phyloP scores from a whole-genome alignment of 768 basidiomycete genomes.

The Amyloporia xantha region DNA sequence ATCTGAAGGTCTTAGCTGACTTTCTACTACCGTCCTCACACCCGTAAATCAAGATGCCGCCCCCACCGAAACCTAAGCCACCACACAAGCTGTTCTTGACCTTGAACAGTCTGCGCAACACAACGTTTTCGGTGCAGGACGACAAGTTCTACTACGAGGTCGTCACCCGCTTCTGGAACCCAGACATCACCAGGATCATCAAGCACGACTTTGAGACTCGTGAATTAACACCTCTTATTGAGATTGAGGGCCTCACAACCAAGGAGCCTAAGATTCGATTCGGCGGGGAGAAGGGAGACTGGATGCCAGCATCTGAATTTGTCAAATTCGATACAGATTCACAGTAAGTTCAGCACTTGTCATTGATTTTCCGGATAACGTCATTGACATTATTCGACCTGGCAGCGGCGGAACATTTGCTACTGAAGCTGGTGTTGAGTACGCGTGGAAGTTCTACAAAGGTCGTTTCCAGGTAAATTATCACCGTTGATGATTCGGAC shows the following conservation, averaged over 20 bases:
- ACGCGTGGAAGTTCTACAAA: slow-evolving; percentile 42
- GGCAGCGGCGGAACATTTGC: slow-evolving; percentile 38
- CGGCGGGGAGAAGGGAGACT: slow-evolving; percentile 33
- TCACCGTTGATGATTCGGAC: too few relatives aligned
- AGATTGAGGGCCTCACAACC: slow-evolving; percentile 34
- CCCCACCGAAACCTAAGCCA: slow-evolving; percentile 32
- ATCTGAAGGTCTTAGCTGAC: background rate
- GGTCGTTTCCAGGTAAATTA: slow-evolving; percentile 35
- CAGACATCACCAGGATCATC: slow-evolving; percentile 44
- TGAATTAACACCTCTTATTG: slow-evolving; percentile 34
- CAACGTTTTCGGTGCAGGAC: slow-evolving; percentile 35
- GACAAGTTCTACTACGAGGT: slow-evolving; percentile 45
- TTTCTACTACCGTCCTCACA: background rate
- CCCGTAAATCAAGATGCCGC: slow-evolving; percentile 10
- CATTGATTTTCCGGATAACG: background rate
- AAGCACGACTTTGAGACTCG: slow-evolving; percentile 38
- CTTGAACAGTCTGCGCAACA: slow-evolving; percentile 47
- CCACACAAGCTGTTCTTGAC: slow-evolving; percentile 34
- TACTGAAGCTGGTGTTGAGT: slow-evolving; percentile 28
- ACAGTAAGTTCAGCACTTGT: slow-evolving; percentile 18
- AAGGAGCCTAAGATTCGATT: slow-evolving; percentile 36
- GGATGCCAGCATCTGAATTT: slow-evolving; percentile 34
- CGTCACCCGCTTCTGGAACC: slow-evolving; percentile 51
- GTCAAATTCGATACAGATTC: slow-evolving; percentile 28
- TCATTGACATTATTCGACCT: slow-evolving; percentile 1